phyloP scores from a whole-genome alignment of 352 stramenopile species.

The Blastocystis sp. region DNA sequence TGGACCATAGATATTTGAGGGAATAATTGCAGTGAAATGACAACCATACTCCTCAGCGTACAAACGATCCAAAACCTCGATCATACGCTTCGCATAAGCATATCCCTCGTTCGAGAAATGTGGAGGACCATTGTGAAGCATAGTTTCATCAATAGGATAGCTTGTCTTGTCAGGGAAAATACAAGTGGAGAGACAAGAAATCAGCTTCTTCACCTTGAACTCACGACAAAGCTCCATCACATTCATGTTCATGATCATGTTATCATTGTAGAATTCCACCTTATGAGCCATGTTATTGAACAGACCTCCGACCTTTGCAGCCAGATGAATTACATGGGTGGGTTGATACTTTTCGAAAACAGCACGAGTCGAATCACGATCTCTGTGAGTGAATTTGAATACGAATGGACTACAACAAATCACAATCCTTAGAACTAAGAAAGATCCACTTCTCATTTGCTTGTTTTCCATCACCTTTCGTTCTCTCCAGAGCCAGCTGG shows the following conservation, averaged over 20 bases:
- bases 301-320: slow-evolving; percentile 74
- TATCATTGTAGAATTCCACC: slow-evolving; percentile 96
- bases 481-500: slow-evolving; percentile 69
- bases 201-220: slow-evolving; percentile 81
- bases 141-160: slow-evolving; percentile 95
- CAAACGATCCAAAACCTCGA: slow-evolving; percentile 86
- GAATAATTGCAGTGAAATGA: slow-evolving; percentile 95
- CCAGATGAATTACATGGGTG: slow-evolving; percentile 93
- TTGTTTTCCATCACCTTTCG: slow-evolving; percentile 66
- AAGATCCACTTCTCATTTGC: slow-evolving; percentile 82
- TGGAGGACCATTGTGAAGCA: slow-evolving; percentile 80
- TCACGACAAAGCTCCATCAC: slow-evolving; percentile 87
- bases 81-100: slow-evolving; percentile 94
- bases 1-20: slow-evolving; percentile 96
- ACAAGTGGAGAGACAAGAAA: slow-evolving; percentile 93
- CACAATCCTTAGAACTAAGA: slow-evolving; percentile 82
- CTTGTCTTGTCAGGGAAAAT: slow-evolving; percentile 95
- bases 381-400: slow-evolving; percentile 63
- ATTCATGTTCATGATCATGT: slow-evolving; percentile 96
- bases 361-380: slow-evolving; percentile 72
- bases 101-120: slow-evolving; percentile 81
- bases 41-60: slow-evolving; percentile 84
- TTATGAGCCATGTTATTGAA: slow-evolving; percentile 78
- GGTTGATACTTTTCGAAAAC: slow-evolving; percentile 86
- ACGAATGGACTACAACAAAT: slow-evolving; percentile 73